Percentiles rank a stretch among this genome's conserved stretches.
Evolutionary conservation across 306 rosid species (phyloP).

Genomic region (Morella rubra): DNA sequence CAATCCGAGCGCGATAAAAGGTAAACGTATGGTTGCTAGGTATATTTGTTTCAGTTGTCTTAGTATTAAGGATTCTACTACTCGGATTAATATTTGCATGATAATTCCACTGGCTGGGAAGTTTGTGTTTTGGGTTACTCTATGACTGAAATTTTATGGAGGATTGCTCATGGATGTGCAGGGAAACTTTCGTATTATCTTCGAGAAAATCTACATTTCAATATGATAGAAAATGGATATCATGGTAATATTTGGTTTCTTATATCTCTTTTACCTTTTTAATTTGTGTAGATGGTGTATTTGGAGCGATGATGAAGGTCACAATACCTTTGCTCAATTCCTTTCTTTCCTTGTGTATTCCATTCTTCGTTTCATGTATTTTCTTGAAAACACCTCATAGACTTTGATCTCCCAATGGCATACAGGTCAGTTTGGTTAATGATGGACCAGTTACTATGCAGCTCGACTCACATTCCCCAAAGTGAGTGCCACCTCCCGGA

Average conservation of each 20-base stretch:
- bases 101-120: neutral
- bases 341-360: neutral
- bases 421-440: slow-evolving; percentile 79
- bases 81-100: neutral
- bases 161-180: neutral
- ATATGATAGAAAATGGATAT: neutral
- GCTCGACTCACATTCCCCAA: slow-evolving; percentile 73
- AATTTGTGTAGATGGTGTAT: slow-evolving; percentile 68
- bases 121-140: neutral
- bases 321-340: slow-evolving; percentile 5
- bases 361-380: neutral
- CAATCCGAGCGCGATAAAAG: slow-evolving; percentile 62
- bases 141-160: neutral
- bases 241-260: neutral
- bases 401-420: slow-evolving; percentile 17
- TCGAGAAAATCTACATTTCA: too few species aligned
- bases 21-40: slow-evolving; percentile 28
- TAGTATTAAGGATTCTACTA: neutral
- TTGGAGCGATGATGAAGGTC: slow-evolving; percentile 98
- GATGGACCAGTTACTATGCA: slow-evolving; percentile 98
- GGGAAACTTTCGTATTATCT: neutral
- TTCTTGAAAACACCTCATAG: slow-evolving; percentile 9
- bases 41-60: neutral
- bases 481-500: slow-evolving; percentile 45
- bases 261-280: neutral